Percentiles rank a stretch among this genome's conserved stretches.
Conservation (phyloP, 345 rosid genomes). For the Brassica juncea region DNA sequence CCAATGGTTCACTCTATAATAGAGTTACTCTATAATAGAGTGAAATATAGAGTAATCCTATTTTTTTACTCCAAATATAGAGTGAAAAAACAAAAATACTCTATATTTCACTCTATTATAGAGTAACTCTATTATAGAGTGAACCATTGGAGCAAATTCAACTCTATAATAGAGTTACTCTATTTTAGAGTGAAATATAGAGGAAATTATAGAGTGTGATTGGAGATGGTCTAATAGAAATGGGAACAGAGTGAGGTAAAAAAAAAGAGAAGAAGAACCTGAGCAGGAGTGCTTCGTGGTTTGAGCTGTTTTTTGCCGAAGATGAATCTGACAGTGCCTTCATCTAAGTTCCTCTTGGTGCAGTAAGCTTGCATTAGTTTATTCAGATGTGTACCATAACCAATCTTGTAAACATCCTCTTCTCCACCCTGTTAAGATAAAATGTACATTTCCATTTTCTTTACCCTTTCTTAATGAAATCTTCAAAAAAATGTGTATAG, state of each 20-base stretch:
- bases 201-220: too few species aligned
- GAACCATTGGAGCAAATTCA: too few species aligned
- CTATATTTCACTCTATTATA: too few species aligned
- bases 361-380: conserved; percentile 57
- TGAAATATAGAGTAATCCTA: too few species aligned
- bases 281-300: conserved; percentile 52
- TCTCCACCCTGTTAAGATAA: conserved; percentile 45
- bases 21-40: too few species aligned
- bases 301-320: conserved; percentile 43
- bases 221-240: too few species aligned
- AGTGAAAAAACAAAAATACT: too few species aligned
- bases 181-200: too few species aligned
- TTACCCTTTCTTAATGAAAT: neutral
- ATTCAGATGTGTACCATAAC: conserved; percentile 41
- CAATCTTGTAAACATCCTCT: conserved; percentile 50
- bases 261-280: conserved; percentile 34
- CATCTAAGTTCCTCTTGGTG: conserved; percentile 43
- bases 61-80: too few species aligned
- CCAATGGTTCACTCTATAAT: too few species aligned
- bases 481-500: neutral
- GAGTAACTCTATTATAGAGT: too few species aligned
- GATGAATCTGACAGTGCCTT: conserved; percentile 45
- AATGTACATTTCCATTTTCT: neutral
- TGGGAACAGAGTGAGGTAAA: neutral
- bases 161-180: too few species aligned